A percentile compares a stretch with the other conserved stretches of the same genome.
These are phyloP conservation scores for Galerina marginata DNA, from an alignment of 768 basidiomycete genomes.

Conservation along the genomic window DNA sequence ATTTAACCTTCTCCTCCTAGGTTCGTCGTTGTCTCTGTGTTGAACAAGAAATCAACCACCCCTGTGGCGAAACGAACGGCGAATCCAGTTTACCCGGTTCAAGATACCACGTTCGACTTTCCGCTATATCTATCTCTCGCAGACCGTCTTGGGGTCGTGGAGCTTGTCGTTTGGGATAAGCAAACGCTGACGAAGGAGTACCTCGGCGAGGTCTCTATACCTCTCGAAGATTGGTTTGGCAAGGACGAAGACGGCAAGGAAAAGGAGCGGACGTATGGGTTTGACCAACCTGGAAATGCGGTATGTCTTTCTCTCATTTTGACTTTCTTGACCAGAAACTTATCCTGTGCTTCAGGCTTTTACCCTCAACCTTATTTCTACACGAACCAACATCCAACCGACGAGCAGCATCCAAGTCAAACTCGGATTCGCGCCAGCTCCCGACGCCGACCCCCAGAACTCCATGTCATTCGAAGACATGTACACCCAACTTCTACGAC, in stretches of 20 bases:
- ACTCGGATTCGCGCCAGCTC: conserved; percentile 50
- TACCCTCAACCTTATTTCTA: conserved; percentile 43
- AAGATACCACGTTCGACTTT: conserved; percentile 85
- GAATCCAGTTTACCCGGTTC: background rate
- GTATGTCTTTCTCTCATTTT: conserved; percentile 42
- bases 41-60: too few relatives aligned
- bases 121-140: conserved; percentile 78
- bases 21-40: too few relatives aligned
- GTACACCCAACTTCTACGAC: conserved; percentile 64
- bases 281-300: conserved; percentile 65
- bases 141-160: conserved; percentile 72
- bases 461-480: conserved; percentile 59
- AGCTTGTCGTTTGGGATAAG: conserved; percentile 92
- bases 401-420: conserved; percentile 47
- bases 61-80: too few relatives aligned
- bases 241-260: conserved; percentile 34
- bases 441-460: conserved; percentile 37
- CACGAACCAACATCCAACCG: conserved; percentile 41
- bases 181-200: conserved; percentile 90
- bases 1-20: too few relatives aligned
- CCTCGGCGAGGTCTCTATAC: conserved; percentile 84
- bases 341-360: conserved; percentile 30
- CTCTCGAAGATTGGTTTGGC: conserved; percentile 78
- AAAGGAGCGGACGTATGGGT: conserved; percentile 44
- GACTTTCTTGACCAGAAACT: background rate